Evolutionary conservation across 345 rosid species (phyloP).

Genomic region (Aquilaria yunnanensis): DNA sequence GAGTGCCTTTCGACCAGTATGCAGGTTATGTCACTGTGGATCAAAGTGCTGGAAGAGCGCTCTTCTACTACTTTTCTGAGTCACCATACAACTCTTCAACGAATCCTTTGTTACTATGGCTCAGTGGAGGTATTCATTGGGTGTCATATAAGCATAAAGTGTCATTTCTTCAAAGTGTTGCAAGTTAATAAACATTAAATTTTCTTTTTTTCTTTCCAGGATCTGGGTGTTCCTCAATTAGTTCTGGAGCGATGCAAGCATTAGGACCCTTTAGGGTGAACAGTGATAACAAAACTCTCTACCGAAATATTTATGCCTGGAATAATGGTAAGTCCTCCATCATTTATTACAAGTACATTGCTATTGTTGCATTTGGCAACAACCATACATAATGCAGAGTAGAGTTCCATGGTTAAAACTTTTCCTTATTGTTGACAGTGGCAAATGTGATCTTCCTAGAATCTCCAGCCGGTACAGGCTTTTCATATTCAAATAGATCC

Average conservation of each 20-base stretch:
- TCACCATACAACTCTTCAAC: constrained; percentile 14
- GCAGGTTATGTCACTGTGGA: constrained; percentile 22
- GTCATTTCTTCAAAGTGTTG: too few species aligned
- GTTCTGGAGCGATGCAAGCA: constrained; percentile 35
- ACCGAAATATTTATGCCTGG: constrained; percentile 28
- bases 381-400: background rate
- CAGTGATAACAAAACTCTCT: constrained; percentile 28
- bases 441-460: constrained; percentile 36
- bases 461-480: constrained; percentile 41
- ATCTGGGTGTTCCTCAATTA: constrained; percentile 46
- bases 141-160: background rate
- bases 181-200: too few species aligned
- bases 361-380: background rate
- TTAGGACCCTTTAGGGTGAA: constrained; percentile 34
- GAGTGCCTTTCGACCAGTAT: constrained; percentile 17
- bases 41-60: background rate
- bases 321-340: constrained; percentile 19
- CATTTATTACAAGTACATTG: too few species aligned
- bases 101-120: constrained; percentile 16
- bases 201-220: constrained; percentile 11
- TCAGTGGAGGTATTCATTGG: constrained; percentile 11
- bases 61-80: constrained; percentile 13
- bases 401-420: too few species aligned
- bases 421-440: constrained; percentile 14
- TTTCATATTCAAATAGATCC: constrained; percentile 29